phyloP scores from a whole-genome alignment of 768 basidiomycete species.

The Inosperma sp. region DNA sequence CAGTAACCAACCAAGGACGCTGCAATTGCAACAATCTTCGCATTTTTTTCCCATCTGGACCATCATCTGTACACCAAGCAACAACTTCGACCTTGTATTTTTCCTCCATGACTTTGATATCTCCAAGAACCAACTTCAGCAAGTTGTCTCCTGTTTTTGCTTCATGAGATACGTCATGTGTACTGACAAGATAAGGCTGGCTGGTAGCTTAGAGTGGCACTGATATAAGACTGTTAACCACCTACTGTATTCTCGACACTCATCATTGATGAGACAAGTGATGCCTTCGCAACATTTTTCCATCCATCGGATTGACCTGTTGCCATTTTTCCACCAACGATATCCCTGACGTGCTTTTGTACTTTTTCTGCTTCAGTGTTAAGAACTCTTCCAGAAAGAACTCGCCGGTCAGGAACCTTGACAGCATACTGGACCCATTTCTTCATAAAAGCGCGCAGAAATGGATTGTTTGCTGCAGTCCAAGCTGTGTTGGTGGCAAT shows the following conservation, averaged over 20 bases:
- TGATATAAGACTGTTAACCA: neutral
- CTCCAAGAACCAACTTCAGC: constrained; percentile 20
- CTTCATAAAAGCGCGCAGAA: constrained; percentile 16
- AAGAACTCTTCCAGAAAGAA: constrained; percentile 16
- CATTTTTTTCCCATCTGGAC: constrained; percentile 23
- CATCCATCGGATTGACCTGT: constrained; percentile 29
- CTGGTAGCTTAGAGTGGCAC: neutral
- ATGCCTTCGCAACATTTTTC: constrained; percentile 25
- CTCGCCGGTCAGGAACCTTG: constrained; percentile 11
- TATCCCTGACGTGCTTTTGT: neutral
- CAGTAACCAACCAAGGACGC: constrained; percentile 13
- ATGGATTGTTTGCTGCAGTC: constrained; percentile 20
- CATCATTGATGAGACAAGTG: constrained; percentile 22
- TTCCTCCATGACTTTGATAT: constrained; percentile 20
- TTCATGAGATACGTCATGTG: constrained; percentile 20
- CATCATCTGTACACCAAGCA: constrained; percentile 24
- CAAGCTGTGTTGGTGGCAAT: constrained; percentile 9
- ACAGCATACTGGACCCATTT: constrained; percentile 20
- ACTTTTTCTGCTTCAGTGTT: constrained; percentile 13
- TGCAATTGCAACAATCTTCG: constrained; percentile 9
- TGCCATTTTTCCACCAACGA: constrained; percentile 15
- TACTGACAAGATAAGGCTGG: constrained; percentile 18
- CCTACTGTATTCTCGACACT: constrained; percentile 22
- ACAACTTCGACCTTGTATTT: constrained; percentile 19
- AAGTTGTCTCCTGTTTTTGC: constrained; percentile 26